These are phyloP conservation scores for Pichia pseudocactophila DNA, from an alignment of 805 yeast genomes.

Conservation along the genomic window DNA sequence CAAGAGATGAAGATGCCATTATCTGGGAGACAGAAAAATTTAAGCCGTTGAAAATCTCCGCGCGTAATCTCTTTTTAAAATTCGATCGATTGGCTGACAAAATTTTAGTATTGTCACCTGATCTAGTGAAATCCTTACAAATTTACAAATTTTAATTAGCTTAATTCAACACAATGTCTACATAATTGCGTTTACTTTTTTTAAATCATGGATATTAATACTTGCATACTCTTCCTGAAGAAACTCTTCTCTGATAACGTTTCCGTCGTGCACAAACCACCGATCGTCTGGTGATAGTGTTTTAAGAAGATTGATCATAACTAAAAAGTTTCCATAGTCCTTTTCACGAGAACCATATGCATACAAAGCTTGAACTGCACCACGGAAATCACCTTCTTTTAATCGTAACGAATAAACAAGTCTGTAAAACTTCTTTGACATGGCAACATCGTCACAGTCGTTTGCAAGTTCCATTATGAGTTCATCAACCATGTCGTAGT, in stretches of 20 bases:
- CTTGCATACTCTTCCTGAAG: conserved; percentile 4
- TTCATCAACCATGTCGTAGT: conserved; percentile 34
- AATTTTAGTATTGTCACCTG: too few relatives aligned
- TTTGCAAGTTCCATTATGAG: conserved; percentile 29
- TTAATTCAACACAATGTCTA: too few relatives aligned
- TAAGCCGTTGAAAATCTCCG: too few relatives aligned
- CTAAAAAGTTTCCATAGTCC: conserved; percentile 20
- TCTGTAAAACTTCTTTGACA: conserved; percentile 37
- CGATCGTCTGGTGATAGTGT: conserved; percentile 31
- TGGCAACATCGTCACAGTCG: conserved; percentile 20
- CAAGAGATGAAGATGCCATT: too few relatives aligned
- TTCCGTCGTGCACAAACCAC: conserved; percentile 29
- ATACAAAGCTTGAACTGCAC: conserved; percentile 36
- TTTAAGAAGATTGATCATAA: conserved; percentile 31
- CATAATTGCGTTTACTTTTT: conserved; percentile 1
- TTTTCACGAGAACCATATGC: conserved; percentile 15
- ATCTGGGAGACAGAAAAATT: too few relatives aligned
- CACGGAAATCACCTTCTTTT: conserved; percentile 40
- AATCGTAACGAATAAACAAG: conserved; percentile 44
- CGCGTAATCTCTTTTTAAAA: too few relatives aligned
- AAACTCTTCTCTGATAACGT: conserved; percentile 1
- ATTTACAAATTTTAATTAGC: too few relatives aligned
- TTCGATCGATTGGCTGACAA: too few relatives aligned
- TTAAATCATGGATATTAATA: conserved; percentile 16
- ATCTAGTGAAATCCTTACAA: too few relatives aligned